Evolutionary conservation across 2,329 filamentous ascomycete genomes (phyloP), one percentile per base, ranked within the genome.

Genomic region (Canariomyces notabilis): DNA sequence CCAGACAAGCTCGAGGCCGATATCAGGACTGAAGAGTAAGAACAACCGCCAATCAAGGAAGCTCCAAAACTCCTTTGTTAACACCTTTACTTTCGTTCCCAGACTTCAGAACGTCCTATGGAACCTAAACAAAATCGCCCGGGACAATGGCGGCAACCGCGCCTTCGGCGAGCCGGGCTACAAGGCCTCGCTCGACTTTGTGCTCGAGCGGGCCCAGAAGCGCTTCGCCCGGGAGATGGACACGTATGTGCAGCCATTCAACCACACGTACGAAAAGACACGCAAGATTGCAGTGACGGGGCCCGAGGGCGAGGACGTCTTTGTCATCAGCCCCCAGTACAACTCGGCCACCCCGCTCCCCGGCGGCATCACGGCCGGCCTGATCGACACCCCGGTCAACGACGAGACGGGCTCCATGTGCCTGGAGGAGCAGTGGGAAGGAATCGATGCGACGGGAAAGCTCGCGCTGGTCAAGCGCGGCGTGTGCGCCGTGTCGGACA

Each of bases 111-210:
- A 69, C 44, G 76, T 76, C 37, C 71, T 82, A n/a, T 66, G 69
- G 56, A 68, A 72, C 47, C 66, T 82, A 5, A 68, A 81, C 57
- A 63, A 69, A 35, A 81, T 82, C 44, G 78, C 70, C 11, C 63
- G 63, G 22, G 66, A 71, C 42, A 75, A 82, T 55, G 76, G 75
- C 32, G 78, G 77, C 14, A 81, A 80, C 61, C 70, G 79, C 41
- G 79, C 79, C 5, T 81, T 79, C 48, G 79, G 79, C 12, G 64
- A 75, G 8, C 75, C 77, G 1, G 79, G 79, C 12, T 82, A 74
- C 67, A 70, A 72, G 41, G 78, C 76, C 2, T 81, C 77, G 0
- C 62, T 76, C 15, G 75, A 82, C 54, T 82, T 75, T 56, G 64
- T 82, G 46, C 65, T 77, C 5, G 71, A 72, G 43, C 71, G 73